Conservation (phyloP, 2,329 filamentous ascomycete species). For the Neofusicoccum ribis region DNA sequence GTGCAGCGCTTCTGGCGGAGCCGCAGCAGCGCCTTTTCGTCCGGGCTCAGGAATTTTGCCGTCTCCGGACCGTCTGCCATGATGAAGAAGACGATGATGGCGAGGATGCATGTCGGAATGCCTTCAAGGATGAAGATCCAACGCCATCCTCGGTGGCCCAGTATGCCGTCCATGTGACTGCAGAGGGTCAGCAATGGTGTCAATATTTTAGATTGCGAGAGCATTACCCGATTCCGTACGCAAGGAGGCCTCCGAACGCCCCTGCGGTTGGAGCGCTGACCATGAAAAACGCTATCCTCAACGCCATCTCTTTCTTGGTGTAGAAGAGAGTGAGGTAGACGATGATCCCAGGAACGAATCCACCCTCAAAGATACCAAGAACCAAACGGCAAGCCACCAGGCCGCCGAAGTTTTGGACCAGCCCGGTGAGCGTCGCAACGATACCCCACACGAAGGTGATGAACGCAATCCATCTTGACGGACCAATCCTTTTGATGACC, state of each 20-base stretch:
- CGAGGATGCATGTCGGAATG: conserved; percentile 56
- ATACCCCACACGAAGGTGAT: conserved; percentile 63
- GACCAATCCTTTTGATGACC: conserved; percentile 47
- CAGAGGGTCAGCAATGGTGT: conserved; percentile 41
- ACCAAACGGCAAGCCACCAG: conserved; percentile 69
- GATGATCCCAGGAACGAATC: conserved; percentile 68
- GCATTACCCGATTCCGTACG: conserved; percentile 52
- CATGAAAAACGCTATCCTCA: conserved; percentile 73
- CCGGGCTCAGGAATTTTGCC: conserved; percentile 59
- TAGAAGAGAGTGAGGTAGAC: conserved; percentile 76
- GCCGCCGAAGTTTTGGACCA: conserved; percentile 64
- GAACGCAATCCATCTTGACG: conserved; percentile 56
- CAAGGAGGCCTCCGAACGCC: conserved; percentile 70
- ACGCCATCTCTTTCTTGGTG: conserved; percentile 68
- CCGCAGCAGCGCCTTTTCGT: conserved; percentile 61
- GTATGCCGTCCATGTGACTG: conserved; percentile 68
- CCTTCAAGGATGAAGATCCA: conserved; percentile 69
- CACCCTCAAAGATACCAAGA: conserved; percentile 68
- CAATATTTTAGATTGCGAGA: neutral
- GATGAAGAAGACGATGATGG: conserved; percentile 56
- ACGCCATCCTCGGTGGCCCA: conserved; percentile 67
- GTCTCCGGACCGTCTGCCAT: conserved; percentile 68
- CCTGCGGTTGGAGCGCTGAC: conserved; percentile 70
- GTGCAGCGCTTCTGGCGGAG: conserved; percentile 53
- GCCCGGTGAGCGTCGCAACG: conserved; percentile 68